Evolutionary conservation across 2,329 filamentous ascomycete genomes (phyloP).

Genomic region (Claviceps africana): DNA sequence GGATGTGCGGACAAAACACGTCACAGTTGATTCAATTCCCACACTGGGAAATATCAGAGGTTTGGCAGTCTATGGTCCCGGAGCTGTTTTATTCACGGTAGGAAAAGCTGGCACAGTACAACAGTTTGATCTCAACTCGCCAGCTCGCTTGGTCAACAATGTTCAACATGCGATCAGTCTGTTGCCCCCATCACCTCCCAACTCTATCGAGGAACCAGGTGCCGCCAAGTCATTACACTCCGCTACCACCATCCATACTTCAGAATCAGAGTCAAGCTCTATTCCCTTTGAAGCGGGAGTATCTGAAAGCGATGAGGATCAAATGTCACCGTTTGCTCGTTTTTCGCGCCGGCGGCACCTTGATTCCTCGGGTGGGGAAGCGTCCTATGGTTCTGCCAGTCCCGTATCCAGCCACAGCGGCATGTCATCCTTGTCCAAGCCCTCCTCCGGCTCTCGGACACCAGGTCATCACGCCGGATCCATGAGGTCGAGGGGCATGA

Average conservation of each 20-base stretch:
- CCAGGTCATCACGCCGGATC: conserved; percentile 37
- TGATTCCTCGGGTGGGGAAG: conserved; percentile 43
- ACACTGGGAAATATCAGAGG: conserved; percentile 71
- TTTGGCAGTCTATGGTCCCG: conserved; percentile 77
- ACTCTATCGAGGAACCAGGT: conserved; percentile 59
- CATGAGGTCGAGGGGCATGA: conserved; percentile 37
- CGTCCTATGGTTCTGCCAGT: conserved; percentile 48
- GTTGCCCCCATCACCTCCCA: conserved; percentile 68
- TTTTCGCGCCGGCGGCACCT: conserved; percentile 56
- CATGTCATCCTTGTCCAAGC: conserved; percentile 43
- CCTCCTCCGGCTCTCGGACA: conserved; percentile 40
- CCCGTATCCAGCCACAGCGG: conserved; percentile 50
- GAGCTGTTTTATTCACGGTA: conserved; percentile 82
- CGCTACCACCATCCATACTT: conserved; percentile 32
- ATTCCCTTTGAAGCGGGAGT: conserved; percentile 43
- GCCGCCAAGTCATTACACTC: conserved; percentile 36
- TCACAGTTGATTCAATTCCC: conserved; percentile 78
- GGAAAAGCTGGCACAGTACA: conserved; percentile 80
- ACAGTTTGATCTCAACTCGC: conserved; percentile 85
- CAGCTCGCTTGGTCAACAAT: conserved; percentile 66
- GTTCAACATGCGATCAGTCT: conserved; percentile 73
- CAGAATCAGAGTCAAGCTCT: conserved; percentile 40
- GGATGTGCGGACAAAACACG: conserved; percentile 97
- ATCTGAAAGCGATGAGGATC: conserved; percentile 66
- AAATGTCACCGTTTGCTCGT: conserved; percentile 60